Conservation (phyloP, 805 yeast genomes). For the Metschnikowia kunwiensis region DNA sequence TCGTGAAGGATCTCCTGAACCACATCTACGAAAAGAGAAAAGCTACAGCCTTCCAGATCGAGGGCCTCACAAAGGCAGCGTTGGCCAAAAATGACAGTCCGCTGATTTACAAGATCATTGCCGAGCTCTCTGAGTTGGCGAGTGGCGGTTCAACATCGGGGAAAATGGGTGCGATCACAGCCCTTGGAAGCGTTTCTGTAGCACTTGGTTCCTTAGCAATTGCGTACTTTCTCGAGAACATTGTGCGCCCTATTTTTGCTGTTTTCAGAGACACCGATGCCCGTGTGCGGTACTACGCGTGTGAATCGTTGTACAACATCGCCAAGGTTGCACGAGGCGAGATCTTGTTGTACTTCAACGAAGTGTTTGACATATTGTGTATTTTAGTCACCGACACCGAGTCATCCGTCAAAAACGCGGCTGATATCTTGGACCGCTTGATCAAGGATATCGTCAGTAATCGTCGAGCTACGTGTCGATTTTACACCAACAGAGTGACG, state of each 20-base stretch:
- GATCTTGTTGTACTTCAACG: constrained; percentile 85
- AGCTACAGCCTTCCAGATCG: constrained; percentile 60
- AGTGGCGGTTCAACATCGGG: constrained; percentile 63
- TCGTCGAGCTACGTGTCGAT: constrained; percentile 84
- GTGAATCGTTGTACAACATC: constrained; percentile 91
- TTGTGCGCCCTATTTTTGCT: constrained; percentile 89
- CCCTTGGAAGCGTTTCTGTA: constrained; percentile 92
- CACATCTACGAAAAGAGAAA: constrained; percentile 46
- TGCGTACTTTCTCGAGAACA: constrained; percentile 76
- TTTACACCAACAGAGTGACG: constrained; percentile 46
- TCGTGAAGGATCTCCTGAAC: constrained; percentile 43
- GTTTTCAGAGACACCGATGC: constrained; percentile 97
- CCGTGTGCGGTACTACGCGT: constrained; percentile 94
- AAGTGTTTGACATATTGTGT: constrained; percentile 89
- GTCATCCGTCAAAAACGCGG: constrained; percentile 89
- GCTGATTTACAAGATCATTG: constrained; percentile 60
- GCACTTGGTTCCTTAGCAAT: constrained; percentile 85
- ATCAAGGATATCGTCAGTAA: constrained; percentile 90
- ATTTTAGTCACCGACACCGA: constrained; percentile 88
- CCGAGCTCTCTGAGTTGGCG: constrained; percentile 78
- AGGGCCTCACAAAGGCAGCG: constrained; percentile 70
- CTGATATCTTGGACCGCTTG: constrained; percentile 84
- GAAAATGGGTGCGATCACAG: constrained; percentile 93
- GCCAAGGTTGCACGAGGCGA: constrained; percentile 97
- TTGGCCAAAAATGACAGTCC: constrained; percentile 58